These are phyloP conservation scores for Colletotrichum liriopes DNA, from an alignment of 2,329 filamentous ascomycete species.

Conservation along the genomic window DNA sequence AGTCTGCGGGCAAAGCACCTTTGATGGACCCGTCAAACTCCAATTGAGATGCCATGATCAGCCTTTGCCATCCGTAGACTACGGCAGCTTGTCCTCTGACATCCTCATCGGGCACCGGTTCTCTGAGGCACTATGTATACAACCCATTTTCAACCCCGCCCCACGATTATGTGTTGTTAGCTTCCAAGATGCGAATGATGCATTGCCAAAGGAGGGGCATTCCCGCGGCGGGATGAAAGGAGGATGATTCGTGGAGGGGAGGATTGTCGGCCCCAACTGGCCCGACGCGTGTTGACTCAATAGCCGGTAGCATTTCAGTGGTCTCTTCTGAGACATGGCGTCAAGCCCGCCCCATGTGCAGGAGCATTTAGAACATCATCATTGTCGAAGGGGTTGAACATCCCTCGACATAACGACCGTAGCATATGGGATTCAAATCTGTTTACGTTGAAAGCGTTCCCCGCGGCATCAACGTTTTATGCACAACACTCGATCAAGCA, in stretches of 20 bases:
- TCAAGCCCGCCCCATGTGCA: background rate
- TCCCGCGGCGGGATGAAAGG: conserved; percentile 31
- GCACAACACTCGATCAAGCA: too few relatives aligned
- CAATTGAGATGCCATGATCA: conserved; percentile 38
- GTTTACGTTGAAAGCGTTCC: too few relatives aligned
- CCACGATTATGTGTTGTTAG: conserved; percentile 24
- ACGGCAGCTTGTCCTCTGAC: background rate
- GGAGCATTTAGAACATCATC: background rate
- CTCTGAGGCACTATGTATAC: background rate
- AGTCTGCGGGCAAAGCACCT: conserved; percentile 52
- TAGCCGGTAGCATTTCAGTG: background rate
- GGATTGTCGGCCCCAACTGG: conserved; percentile 23
- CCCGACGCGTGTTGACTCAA: conserved; percentile 15
- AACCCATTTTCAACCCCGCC: conserved; percentile 14
- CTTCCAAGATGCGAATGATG: background rate
- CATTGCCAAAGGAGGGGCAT: conserved; percentile 16
- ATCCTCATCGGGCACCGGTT: background rate
- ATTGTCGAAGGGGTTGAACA: background rate
- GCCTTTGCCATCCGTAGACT: background rate
- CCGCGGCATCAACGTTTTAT: too few relatives aligned
- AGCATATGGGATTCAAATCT: background rate
- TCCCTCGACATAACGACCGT: too few relatives aligned
- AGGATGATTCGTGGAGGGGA: conserved; percentile 31
- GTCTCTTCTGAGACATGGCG: background rate
- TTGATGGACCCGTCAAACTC: conserved; percentile 49